A percentile compares a stretch with the other conserved stretches of the same genome.
These are phyloP conservation scores for Phoma sp. DNA, from an alignment of 2,329 filamentous ascomycete species.

Conservation along the genomic window DNA sequence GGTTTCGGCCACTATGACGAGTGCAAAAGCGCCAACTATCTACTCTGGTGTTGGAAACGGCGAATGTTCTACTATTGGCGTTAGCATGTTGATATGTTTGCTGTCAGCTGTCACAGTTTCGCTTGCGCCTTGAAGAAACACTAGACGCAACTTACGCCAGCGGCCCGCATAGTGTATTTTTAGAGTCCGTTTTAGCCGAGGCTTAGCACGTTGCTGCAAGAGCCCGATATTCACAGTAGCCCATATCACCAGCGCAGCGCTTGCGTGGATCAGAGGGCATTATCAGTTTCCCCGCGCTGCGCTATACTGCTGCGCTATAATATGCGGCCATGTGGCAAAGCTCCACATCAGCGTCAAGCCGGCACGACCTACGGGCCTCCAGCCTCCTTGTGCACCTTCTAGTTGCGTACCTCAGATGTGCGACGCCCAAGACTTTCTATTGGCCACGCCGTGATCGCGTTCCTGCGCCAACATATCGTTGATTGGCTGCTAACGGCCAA, in stretches of 20 bases:
- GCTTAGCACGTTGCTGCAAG: slow-evolving; percentile 22
- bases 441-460: slow-evolving; percentile 11
- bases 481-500: slow-evolving; percentile 26
- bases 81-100: slow-evolving; percentile 17
- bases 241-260: slow-evolving; percentile 3
- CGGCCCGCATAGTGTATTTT: slow-evolving; percentile 26
- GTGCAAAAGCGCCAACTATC: slow-evolving; percentile 8
- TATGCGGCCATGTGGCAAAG: slow-evolving; percentile 9
- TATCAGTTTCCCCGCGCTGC: not conserved
- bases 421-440: slow-evolving; percentile 17
- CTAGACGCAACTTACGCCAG: slow-evolving; percentile 6
- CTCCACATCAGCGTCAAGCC: slow-evolving; percentile 6
- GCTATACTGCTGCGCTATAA: not conserved
- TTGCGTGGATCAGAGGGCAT: slow-evolving; percentile 4
- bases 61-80: slow-evolving; percentile 12
- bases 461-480: slow-evolving; percentile 15
- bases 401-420: slow-evolving; percentile 13
- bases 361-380: slow-evolving; percentile 9
- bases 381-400: slow-evolving; percentile 12
- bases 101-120: slow-evolving; percentile 17
- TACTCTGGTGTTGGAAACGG: slow-evolving; percentile 19
- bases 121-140: slow-evolving; percentile 15
- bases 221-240: slow-evolving; percentile 5
- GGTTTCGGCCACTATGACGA: not conserved
- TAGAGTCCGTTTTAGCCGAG: slow-evolving; percentile 22